Evolutionary conservation across 176 grass and related monocot species (phyloP).

Genomic region (Leersia perrieri): DNA sequence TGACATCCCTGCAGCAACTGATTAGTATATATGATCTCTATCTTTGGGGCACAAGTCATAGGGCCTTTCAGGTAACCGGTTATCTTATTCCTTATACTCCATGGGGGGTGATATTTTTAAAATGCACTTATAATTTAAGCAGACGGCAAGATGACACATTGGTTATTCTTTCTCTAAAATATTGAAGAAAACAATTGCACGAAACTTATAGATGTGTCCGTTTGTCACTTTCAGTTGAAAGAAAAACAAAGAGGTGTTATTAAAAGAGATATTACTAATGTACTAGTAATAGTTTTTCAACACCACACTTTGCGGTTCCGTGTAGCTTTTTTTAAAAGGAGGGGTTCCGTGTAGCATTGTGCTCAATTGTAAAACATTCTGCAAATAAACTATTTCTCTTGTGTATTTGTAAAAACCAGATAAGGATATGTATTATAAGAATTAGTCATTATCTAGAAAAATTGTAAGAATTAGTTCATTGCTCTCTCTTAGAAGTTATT

Average conservation of each 20-base stretch:
- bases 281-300: not conserved
- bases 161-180: not conserved
- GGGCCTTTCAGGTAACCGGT: constrained; percentile 23
- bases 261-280: not conserved
- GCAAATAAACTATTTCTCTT: not conserved
- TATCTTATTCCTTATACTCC: not conserved
- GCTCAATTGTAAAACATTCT: not conserved
- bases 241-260: not conserved
- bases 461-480: not conserved
- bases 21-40: not conserved
- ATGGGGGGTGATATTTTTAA: not conserved
- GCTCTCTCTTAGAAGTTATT: not conserved
- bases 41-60: not conserved
- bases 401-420: not conserved
- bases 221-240: not conserved
- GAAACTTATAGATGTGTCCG: not conserved
- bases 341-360: no score
- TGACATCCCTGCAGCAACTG: not conserved
- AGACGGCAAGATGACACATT: not conserved
- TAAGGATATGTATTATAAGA: not conserved
- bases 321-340: no score
- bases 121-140: not conserved
- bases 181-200: not conserved
- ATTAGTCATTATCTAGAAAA: no score
- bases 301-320: not conserved